A percentile compares a stretch with the other conserved stretches of the same genome.
These are phyloP conservation scores for Ophiocordyceps camponoti-leonardi DNA, from an alignment of 2,329 filamentous ascomycete species.

Conservation along the genomic window DNA sequence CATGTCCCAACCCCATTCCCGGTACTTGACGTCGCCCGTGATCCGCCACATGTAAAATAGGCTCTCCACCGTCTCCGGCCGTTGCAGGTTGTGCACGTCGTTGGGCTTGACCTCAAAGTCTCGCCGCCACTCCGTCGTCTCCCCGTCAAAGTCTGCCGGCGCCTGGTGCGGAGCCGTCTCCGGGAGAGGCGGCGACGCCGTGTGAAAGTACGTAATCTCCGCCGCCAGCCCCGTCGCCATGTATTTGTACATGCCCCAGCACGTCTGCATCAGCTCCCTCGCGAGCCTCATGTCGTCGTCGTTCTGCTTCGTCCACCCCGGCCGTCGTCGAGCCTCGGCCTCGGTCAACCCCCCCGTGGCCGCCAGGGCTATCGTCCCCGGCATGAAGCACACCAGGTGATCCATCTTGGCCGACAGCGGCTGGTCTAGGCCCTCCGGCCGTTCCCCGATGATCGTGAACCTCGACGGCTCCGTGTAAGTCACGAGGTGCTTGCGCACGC, in stretches of 20 bases:
- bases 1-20: conserved; percentile 98
- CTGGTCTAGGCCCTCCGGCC: conserved; percentile 52
- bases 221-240: conserved; percentile 83
- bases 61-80: conserved; percentile 91
- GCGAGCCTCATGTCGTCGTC: conserved; percentile 80
- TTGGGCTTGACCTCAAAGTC: conserved; percentile 67
- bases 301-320: conserved; percentile 59
- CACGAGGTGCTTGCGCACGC: conserved; percentile 80
- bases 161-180: conserved; percentile 33
- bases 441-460: conserved; percentile 81
- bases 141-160: conserved; percentile 29
- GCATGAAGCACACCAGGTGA: conserved; percentile 93
- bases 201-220: conserved; percentile 84
- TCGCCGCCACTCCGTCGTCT: conserved; percentile 48
- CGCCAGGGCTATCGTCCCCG: conserved; percentile 81
- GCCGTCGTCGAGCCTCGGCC: conserved; percentile 52
- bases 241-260: conserved; percentile 92
- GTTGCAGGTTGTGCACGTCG: conserved; percentile 86
- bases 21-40: conserved; percentile 74
- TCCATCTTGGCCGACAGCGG: conserved; percentile 82
- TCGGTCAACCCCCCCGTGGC: conserved; percentile 67
- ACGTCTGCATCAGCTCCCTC: conserved; percentile 84
- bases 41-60: conserved; percentile 99
- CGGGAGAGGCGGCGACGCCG: conserved; percentile 47
- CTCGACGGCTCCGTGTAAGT: conserved; percentile 69